Conservation (phyloP, 768 basidiomycete genomes). For the Mycena kentingensis region DNA sequence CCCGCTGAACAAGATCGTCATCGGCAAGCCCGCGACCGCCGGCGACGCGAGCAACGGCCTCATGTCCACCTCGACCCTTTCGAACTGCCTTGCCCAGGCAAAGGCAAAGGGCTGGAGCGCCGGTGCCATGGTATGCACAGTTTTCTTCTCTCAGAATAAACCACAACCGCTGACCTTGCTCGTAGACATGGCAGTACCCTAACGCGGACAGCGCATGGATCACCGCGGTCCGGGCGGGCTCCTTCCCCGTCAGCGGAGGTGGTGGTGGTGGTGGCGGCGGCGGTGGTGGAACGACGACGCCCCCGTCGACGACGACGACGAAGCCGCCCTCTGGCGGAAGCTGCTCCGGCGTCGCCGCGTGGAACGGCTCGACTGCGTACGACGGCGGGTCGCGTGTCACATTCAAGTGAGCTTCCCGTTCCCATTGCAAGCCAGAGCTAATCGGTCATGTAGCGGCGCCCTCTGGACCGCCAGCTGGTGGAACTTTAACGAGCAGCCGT, state of each 20-base stretch:
- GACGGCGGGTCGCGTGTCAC: conserved; percentile 10
- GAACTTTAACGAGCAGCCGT: conserved; percentile 16
- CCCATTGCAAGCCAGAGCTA: background rate
- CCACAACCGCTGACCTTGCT: conserved; percentile 32
- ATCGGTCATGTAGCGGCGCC: conserved; percentile 5
- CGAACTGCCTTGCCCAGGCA: conserved; percentile 61
- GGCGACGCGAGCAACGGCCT: conserved; percentile 62
- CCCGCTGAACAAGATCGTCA: conserved; percentile 63
- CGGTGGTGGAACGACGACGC: background rate
- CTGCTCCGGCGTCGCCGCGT: conserved; percentile 16
- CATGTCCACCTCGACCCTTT: conserved; percentile 58
- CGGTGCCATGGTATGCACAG: background rate
- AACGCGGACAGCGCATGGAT: conserved; percentile 45
- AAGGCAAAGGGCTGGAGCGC: conserved; percentile 67
- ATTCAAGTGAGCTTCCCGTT: conserved; percentile 1
- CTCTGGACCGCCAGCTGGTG: conserved; percentile 19
- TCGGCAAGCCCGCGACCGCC: conserved; percentile 67
- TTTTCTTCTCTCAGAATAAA: background rate
- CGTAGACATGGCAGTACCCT: conserved; percentile 40
- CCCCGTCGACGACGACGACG: conserved; percentile 6
- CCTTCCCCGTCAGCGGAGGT: conserved; percentile 14
- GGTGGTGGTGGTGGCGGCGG: background rate
- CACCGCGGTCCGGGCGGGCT: conserved; percentile 31
- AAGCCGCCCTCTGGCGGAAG: background rate
- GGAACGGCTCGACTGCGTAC: conserved; percentile 10